Base-by-base conservation (phyloP, 306 rosid genomes). In the Calophaca sinica region DNA sequence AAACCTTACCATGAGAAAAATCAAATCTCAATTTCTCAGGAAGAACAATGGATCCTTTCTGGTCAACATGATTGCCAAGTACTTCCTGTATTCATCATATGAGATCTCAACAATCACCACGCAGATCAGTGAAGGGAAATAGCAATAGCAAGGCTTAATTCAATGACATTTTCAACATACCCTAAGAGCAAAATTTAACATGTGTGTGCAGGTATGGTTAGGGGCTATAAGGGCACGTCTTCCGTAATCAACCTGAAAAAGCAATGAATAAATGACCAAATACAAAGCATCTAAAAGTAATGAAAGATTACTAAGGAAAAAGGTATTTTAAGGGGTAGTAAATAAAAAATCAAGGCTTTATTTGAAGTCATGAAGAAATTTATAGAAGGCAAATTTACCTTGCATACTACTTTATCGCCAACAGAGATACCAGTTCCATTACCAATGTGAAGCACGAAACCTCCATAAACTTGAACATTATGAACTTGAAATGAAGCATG, bases 191-290 rank as follows among this genome's bases (percentile, higher is more conserved):
- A 94, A 94, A 78, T 94, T 94, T 87, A 94, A 87, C 85, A 94
- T 92, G 76, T 94, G 99, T 1, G 99, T 94, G 83, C 99, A 94
- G 61, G 99, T 94, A 86, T 94, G 99, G 78, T 94, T 94, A 35
- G 99, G 99, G 38, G 99, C 98, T 77, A 89, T 86, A 13, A 94
- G 81, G 33, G 71, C 70, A 32, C 99, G 98, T 79, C 99, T 89
- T 70, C 61, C 87, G 31, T 90, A 94, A 80, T 94, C 97, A 62
- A 92, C 99, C 99, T 94, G 87, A 80, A 81, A 57, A 53, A 64
- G 54, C 13, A 62, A 78, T 33, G 12, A 68, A 51, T 72, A 52
- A 78, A 54, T 62, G 10, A 5, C 54, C 33, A 7, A 36, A 67
- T 33, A n/a, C 31, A 68, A 29, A 55, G 20, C 53, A 20, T 8